Evolutionary conservation across 2,329 filamentous ascomycete species (phyloP).

Genomic region (Elsinoe ampelina): DNA sequence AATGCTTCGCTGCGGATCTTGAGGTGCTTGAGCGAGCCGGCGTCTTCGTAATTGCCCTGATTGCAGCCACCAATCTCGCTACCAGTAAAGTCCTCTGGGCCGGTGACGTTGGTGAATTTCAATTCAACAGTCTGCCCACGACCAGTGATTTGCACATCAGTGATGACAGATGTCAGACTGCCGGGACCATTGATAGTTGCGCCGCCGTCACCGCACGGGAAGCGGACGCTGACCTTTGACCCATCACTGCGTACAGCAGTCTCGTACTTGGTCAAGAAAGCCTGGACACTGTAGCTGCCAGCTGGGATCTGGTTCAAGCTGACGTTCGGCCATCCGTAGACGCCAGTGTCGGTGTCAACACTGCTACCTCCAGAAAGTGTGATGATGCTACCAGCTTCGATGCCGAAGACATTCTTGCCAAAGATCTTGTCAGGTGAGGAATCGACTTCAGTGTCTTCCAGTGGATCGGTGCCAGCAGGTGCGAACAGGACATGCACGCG

Average conservation of each 20-base stretch:
- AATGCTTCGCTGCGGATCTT: constrained; percentile 32
- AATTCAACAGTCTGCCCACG: constrained; percentile 25
- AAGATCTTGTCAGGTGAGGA: constrained; percentile 29
- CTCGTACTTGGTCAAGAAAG: constrained; percentile 30
- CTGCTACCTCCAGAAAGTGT: constrained; percentile 25
- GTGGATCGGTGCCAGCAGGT: constrained; percentile 27
- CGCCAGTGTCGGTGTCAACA: constrained; percentile 21
- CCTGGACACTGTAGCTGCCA: constrained; percentile 29
- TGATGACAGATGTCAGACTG: constrained; percentile 22
- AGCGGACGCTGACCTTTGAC: constrained; percentile 27
- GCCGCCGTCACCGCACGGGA: constrained; percentile 31
- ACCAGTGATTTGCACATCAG: constrained; percentile 24
- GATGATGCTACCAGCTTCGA: constrained; percentile 19
- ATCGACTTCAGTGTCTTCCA: constrained; percentile 30
- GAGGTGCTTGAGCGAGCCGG: constrained; percentile 26
- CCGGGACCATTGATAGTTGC: constrained; percentile 25
- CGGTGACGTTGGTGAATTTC: constrained; percentile 25
- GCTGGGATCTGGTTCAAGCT: constrained; percentile 25
- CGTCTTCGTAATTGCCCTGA: constrained; percentile 33
- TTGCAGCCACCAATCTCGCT: constrained; percentile 30
- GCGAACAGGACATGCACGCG: constrained; percentile 28
- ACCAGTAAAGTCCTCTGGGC: constrained; percentile 22
- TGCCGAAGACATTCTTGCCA: constrained; percentile 29
- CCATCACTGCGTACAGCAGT: constrained; percentile 29
- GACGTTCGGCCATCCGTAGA: constrained; percentile 29